Conservation (phyloP, 352 stramenopile species). For the Phytopythium cucurbitacearum region DNA sequence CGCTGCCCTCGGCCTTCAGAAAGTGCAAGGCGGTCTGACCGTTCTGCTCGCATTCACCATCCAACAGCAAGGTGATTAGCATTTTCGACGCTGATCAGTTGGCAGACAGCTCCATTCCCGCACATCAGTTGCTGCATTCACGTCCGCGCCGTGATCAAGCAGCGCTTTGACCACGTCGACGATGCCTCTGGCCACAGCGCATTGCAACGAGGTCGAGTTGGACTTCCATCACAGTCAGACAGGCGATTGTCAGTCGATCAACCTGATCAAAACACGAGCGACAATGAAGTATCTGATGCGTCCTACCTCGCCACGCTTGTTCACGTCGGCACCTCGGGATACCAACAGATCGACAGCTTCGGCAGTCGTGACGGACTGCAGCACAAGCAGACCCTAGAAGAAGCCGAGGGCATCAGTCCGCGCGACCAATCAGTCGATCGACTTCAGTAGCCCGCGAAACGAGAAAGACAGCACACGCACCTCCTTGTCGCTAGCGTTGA, state of each 20-base stretch:
- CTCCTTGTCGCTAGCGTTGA: background rate
- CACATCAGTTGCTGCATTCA: background rate
- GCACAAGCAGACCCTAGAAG: background rate
- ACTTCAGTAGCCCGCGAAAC: background rate
- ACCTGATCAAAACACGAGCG: background rate
- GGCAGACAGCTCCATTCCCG: background rate
- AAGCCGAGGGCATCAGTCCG: background rate
- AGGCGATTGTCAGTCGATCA: no score
- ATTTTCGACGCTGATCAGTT: background rate
- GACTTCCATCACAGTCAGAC: background rate
- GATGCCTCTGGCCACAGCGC: background rate
- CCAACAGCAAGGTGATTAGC: background rate
- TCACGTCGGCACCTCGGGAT: background rate
- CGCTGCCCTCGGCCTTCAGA: background rate
- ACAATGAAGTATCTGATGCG: background rate
- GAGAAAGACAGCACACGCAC: no score
- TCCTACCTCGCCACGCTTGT: background rate
- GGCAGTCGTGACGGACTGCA: background rate
- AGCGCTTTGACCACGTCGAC: background rate
- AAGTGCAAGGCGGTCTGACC: background rate
- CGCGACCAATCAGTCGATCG: background rate
- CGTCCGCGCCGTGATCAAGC: background rate
- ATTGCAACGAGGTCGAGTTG: background rate
- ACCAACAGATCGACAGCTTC: background rate
- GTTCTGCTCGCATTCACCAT: background rate